These are phyloP conservation scores for Neofusicoccum laricinum DNA, from an alignment of 2,329 filamentous ascomycete genomes.

Conservation along the genomic window DNA sequence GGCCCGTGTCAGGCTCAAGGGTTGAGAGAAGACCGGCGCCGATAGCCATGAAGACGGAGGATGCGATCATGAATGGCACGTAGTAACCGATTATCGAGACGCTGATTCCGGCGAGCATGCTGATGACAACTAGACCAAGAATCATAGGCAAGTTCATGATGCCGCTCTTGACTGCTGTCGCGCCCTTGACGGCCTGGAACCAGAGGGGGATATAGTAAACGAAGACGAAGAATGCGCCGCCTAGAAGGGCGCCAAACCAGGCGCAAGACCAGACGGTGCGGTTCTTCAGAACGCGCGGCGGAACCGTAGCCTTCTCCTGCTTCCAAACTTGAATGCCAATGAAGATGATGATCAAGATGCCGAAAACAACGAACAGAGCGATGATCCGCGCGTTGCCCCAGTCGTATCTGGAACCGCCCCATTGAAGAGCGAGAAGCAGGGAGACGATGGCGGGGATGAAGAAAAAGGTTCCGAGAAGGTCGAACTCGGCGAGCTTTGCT, in stretches of 20 bases:
- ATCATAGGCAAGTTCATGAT: slow-evolving; percentile 49
- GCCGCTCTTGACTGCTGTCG: slow-evolving; percentile 44
- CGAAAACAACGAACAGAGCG: slow-evolving; percentile 45
- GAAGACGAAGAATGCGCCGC: slow-evolving; percentile 44
- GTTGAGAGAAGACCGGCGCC: slow-evolving; percentile 47
- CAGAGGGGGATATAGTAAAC: slow-evolving; percentile 47
- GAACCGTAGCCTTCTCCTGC: slow-evolving; percentile 40
- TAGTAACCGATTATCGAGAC: slow-evolving; percentile 48
- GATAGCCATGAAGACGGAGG: slow-evolving; percentile 42
- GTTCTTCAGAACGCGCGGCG: slow-evolving; percentile 41
- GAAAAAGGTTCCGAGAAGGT: slow-evolving; percentile 43
- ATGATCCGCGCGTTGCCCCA: slow-evolving; percentile 48
- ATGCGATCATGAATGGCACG: slow-evolving; percentile 47
- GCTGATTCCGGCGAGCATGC: slow-evolving; percentile 36
- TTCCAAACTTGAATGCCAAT: slow-evolving; percentile 43
- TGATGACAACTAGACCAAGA: slow-evolving; percentile 44
- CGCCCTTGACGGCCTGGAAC: slow-evolving; percentile 51
- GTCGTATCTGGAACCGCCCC: slow-evolving; percentile 48
- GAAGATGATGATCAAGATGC: slow-evolving; percentile 42
- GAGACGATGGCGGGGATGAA: slow-evolving; percentile 49
- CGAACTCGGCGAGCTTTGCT: slow-evolving; percentile 44
- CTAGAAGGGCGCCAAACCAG: slow-evolving; percentile 41
- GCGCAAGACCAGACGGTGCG: slow-evolving; percentile 43
- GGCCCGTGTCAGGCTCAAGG: slow-evolving; percentile 37
- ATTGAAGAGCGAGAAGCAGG: slow-evolving; percentile 49